Base-by-base conservation (phyloP, 108 stramenopile genomes). In the Skeletonema menzelii region DNA sequence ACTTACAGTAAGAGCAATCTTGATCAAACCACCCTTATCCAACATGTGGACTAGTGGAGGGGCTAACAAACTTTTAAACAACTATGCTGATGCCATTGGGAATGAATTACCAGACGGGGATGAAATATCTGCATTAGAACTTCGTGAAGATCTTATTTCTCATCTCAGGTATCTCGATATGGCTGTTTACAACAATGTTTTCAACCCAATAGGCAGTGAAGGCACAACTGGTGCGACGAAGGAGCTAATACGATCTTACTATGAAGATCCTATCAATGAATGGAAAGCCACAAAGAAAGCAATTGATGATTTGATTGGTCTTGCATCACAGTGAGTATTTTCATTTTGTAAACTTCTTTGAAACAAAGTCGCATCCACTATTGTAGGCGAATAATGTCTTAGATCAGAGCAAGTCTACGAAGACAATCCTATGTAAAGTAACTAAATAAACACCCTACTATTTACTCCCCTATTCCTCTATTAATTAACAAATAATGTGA, bases 131-230 rank as follows among this genome's bases (percentile, higher is more conserved):
- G 90, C 80, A 2, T 68, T 95, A 59, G 91, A 95, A 65, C 73
- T 80, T 10, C 59, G 73, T 32, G 94, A 95, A 58, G 94, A 95
- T 19, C 34, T 82, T 8, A 32, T 82, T n/a, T 60, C 69, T 30
- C 94, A 91, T 71, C 80, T 95, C 67, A 63, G 91, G 27, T 95
- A 85, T 70, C 65, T 95, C 12, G 94, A 95, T 73, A 93, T 95
- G 91, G 87, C 91, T 3, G 91, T 86, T 7, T 95, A 95, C 70
- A 92, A 92, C 65, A 95, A 95, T 60, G 82, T 86, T 31, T 95
- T 95, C 63, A 91, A 91, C 77, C 94, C 94, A 10, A 92, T 91
- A 55, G 78, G 74, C 7, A 78, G 72, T 5, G 89, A 91, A 65
- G 91, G 89, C 10, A 68, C 49, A 31, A 73, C 56, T 27, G 88